Conservation (phyloP, 2,329 filamentous ascomycete genomes). For the Leptographium galeiforme region DNA sequence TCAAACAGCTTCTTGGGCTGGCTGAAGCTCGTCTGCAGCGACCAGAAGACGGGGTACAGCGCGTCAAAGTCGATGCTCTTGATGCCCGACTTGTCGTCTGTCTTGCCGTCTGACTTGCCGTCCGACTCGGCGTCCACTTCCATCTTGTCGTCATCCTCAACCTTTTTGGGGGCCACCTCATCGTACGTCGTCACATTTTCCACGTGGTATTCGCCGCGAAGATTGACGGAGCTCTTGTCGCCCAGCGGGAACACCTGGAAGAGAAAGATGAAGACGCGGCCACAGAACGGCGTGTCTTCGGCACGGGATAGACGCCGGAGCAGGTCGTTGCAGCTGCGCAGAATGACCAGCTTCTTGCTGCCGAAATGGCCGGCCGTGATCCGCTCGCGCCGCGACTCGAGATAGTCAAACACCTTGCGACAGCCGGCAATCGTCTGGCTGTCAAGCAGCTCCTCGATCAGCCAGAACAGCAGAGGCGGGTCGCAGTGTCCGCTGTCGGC, state of each 20-base stretch:
- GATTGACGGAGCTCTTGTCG: conserved; percentile 93
- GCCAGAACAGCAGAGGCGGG: conserved; percentile 70
- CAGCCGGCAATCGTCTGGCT: conserved; percentile 91
- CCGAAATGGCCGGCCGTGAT: conserved; percentile 71
- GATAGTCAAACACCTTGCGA: conserved; percentile 81
- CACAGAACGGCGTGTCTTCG: conserved; percentile 94
- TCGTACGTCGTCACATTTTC: conserved; percentile 89
- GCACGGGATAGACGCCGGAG: conserved; percentile 87
- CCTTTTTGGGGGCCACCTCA: conserved; percentile 26
- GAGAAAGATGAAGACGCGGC: conserved; percentile 93
- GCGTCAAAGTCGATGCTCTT: conserved; percentile 27
- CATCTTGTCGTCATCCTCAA: conserved; percentile 13
- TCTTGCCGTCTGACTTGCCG: conserved; percentile 15
- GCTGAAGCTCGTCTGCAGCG: conserved; percentile 80
- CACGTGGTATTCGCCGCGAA: conserved; percentile 87
- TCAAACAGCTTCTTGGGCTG: conserved; percentile 77
- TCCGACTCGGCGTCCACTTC: conserved; percentile 15
- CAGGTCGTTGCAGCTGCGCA: conserved; percentile 91
- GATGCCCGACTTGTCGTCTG: conserved; percentile 16
- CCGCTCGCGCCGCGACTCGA: conserved; percentile 82
- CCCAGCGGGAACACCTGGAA: conserved; percentile 96
- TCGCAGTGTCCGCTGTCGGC: conserved; percentile 71
- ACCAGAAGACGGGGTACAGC: conserved; percentile 90
- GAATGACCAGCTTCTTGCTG: conserved; percentile 74
- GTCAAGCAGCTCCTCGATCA: conserved; percentile 89